Evolutionary conservation across 257 asterid genomes (phyloP), one percentile per base, ranked within the genome.

Genomic region (Salvia hispanica): DNA sequence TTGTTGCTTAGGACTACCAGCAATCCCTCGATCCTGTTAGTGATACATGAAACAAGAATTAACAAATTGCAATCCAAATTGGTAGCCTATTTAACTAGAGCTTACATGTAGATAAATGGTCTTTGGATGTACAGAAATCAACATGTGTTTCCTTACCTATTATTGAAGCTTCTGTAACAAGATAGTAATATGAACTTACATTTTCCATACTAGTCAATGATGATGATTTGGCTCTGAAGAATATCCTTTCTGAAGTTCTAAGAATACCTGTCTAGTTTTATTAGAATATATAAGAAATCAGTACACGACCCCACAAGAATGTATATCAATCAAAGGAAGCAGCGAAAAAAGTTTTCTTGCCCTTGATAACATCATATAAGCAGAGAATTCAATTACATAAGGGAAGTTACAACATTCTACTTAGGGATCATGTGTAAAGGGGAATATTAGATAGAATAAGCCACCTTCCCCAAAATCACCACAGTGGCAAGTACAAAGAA

Each of bases 191-290:
- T 5, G 45, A 72, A 84, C 92, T 84, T 82, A 91, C 97, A 62
- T 68, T 63, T 48, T 81, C 85, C 95, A 91, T 84, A 33, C 68
- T 81, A 50, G 85, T 44, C 3, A 45, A 34, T 3, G 82, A 64
- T 47, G 78, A 76, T 51, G 78, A 74, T 73, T 77, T 84, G 31
- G 77, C 77, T 47, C 71, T 51, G 78, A 73, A 46, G 14, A 76
- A 70, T 57, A 78, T 48, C 73, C 83, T 83, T 70, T 73, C 78
- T 67, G 86, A 71, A 55, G 77, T 76, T 69, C 81, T 82, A 73
- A 78, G 65, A 82, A 66, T 72, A 77, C 84, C 95, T 86, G 95
- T 78, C 96, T 88, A 88, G 83, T 88, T 85, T 62, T 76, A 85
- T 71, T 54, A 73, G 62, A 72, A 78, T 52, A 21, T 21, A 21